These are phyloP conservation scores for Phaeotremella skinneri DNA, from an alignment of 768 basidiomycete genomes.

Conservation along the genomic window DNA sequence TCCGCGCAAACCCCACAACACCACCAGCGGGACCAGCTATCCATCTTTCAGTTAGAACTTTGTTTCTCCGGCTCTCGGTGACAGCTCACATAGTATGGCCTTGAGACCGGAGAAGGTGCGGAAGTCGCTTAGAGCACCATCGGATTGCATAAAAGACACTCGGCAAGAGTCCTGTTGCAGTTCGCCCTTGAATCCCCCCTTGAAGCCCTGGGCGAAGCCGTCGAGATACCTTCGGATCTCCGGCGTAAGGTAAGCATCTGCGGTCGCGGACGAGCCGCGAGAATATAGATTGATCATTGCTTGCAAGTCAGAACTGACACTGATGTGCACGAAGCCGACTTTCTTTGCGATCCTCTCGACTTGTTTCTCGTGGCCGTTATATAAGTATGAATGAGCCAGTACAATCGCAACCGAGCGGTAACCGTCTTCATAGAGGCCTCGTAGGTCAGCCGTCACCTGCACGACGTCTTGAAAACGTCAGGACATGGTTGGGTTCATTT, in stretches of 20 bases:
- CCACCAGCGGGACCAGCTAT: constrained; percentile 80
- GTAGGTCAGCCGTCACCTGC: constrained; percentile 64
- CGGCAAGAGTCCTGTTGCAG: constrained; percentile 47
- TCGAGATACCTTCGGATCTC: constrained; percentile 77
- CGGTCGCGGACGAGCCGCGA: constrained; percentile 83
- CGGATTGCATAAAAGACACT: constrained; percentile 88
- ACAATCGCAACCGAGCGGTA: constrained; percentile 57
- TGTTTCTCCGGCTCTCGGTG: no score
- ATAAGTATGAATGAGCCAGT: constrained; percentile 56
- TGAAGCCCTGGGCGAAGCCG: constrained; percentile 90
- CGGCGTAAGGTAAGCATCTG: constrained; percentile 91
- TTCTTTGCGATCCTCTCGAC: constrained; percentile 69
- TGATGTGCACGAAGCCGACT: constrained; percentile 81
- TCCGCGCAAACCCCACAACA: constrained; percentile 88
- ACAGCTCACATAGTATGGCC: constrained; percentile 12
- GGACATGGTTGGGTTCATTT: no score
- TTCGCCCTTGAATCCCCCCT: constrained; percentile 72
- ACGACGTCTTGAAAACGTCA: no score
- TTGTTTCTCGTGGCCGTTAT: constrained; percentile 72
- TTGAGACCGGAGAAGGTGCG: constrained; percentile 40
- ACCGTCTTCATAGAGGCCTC: constrained; percentile 73
- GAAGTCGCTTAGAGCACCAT: constrained; percentile 54
- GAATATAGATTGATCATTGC: constrained; percentile 63
- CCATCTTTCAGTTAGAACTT: no score
- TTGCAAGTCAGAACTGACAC: constrained; percentile 63